Evolutionary conservation across 306 rosid species (phyloP), one percentile per base, ranked within the genome.

Genomic region (Glycyrrhiza uralensis): DNA sequence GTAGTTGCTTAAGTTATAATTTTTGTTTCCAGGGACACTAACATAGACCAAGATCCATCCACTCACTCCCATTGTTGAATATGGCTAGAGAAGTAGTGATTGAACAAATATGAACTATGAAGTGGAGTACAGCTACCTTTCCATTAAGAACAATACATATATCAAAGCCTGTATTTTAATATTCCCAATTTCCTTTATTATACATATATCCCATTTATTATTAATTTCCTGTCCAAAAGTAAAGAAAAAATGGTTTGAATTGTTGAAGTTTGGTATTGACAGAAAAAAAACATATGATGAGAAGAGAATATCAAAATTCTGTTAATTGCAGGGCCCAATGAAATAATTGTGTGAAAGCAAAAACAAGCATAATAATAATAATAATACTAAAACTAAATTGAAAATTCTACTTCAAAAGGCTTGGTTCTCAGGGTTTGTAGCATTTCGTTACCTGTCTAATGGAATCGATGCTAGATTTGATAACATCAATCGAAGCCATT

Each of bases 401-500:
- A 56, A 50, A 11, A 45, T 49, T 28, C 42, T 5, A 47, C 23
- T 18, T 47, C 7, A 15, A 35, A 73, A 58, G 66, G 10, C 13
- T n/a, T 20, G 60, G 5, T 15, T 13, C 22, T 61, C 5, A 26
- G 2, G n/a, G 19, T 42, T 23, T 41, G 80, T 26, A 29, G 45
- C 28, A 70, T 8, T 66, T 29, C n/a, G 63, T 1, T 79, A 89
- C 97, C 90, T 87, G 92, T 85, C 49, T 58, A 64, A 92, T 78
- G 54, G 96, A 89, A 60, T 92, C 94, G 49, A 86, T 78, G 70
- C 94, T 85, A 52, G 88, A 76, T 79, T 85, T 89, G 75, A 84
- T 86, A 75, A 92, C 84, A 80, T 92, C 92, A 36, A 87, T 80
- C 66, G 82, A 57, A 57, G 92, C 94, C 97, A 92, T 92, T 17